phyloP scores from a whole-genome alignment of 345 rosid genomes.

The Ceriops decandra region DNA sequence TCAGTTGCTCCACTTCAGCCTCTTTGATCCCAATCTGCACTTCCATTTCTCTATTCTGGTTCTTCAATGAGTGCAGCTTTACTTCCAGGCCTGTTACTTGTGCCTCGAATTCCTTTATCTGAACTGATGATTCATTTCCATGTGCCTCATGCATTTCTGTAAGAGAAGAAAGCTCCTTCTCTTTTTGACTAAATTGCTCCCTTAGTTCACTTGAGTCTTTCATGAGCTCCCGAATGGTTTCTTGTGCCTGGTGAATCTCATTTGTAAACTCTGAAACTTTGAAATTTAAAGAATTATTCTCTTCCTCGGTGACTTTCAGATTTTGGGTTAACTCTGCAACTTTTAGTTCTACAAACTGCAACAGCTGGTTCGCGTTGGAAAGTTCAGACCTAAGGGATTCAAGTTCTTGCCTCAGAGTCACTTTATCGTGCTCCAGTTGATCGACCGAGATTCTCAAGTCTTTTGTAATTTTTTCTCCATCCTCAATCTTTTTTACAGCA shows the following conservation, averaged over 20 bases:
- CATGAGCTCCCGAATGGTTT: constrained; percentile 31
- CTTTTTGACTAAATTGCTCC: constrained; percentile 49
- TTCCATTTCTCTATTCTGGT: constrained; percentile 41
- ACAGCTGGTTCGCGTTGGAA: constrained; percentile 45
- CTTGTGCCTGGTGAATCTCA: constrained; percentile 52
- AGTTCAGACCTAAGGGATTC: constrained; percentile 37
- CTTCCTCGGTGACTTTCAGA: constrained; percentile 44
- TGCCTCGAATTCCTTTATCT: constrained; percentile 38
- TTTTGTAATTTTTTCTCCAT: constrained; percentile 40
- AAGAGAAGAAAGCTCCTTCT: constrained; percentile 46
- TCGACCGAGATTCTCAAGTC: constrained; percentile 40
- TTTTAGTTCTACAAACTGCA: constrained; percentile 52
- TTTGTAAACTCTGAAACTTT: constrained; percentile 46
- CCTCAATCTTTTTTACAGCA: constrained; percentile 40
- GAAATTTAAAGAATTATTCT: constrained; percentile 46
- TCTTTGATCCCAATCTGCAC: constrained; percentile 43
- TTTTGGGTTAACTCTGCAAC: constrained; percentile 38
- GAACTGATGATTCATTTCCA: constrained; percentile 43
- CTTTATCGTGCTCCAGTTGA: constrained; percentile 39
- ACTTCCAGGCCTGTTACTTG: constrained; percentile 39
- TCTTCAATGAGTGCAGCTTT: constrained; percentile 44
- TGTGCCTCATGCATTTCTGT: constrained; percentile 51
- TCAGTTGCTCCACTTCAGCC: constrained; percentile 42
- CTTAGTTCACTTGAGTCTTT: constrained; percentile 42
- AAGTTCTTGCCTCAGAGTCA: constrained; percentile 34